A percentile compares a stretch with the other conserved stretches of the same genome.
Evolutionary conservation across 2,329 filamentous ascomycete species (phyloP).

Genomic region (Rutstroemia sp.): DNA sequence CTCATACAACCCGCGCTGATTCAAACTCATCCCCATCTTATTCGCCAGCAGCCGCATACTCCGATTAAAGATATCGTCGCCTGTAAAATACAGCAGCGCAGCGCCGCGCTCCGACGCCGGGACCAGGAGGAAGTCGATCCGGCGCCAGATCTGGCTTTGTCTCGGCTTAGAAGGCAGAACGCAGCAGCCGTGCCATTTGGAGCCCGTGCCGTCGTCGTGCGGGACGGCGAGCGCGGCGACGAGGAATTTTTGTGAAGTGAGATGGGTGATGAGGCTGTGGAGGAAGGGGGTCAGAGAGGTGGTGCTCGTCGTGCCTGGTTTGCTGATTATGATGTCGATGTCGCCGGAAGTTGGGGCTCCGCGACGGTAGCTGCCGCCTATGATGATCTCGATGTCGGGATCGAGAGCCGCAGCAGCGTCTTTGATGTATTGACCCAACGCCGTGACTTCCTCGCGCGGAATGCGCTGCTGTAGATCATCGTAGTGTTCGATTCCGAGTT

Average conservation of each 20-base stretch:
- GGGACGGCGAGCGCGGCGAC: conserved; percentile 59
- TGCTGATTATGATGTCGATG: conserved; percentile 79
- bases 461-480: conserved; percentile 74
- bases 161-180: conserved; percentile 48
- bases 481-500: conserved; percentile 71
- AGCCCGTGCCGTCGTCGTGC: conserved; percentile 38
- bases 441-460: conserved; percentile 65
- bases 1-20: conserved; percentile 72
- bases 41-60: conserved; percentile 74
- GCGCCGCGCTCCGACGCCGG: conserved; percentile 74
- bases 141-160: conserved; percentile 63
- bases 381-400: conserved; percentile 56
- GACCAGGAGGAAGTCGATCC: conserved; percentile 80
- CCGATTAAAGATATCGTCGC: conserved; percentile 90
- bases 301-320: conserved; percentile 45
- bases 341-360: conserved; percentile 70
- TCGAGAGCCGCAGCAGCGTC: conserved; percentile 54
- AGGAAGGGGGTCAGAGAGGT: conserved; percentile 56
- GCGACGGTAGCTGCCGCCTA: conserved; percentile 80
- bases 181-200: conserved; percentile 86
- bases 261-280: conserved; percentile 50
- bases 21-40: conserved; percentile 76
- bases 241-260: conserved; percentile 59
- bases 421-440: conserved; percentile 59
- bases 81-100: conserved; percentile 89